Evolutionary conservation across 371 early-diverging fungal genomes (phyloP).

Genomic region (Chytridium lagenaria): DNA sequence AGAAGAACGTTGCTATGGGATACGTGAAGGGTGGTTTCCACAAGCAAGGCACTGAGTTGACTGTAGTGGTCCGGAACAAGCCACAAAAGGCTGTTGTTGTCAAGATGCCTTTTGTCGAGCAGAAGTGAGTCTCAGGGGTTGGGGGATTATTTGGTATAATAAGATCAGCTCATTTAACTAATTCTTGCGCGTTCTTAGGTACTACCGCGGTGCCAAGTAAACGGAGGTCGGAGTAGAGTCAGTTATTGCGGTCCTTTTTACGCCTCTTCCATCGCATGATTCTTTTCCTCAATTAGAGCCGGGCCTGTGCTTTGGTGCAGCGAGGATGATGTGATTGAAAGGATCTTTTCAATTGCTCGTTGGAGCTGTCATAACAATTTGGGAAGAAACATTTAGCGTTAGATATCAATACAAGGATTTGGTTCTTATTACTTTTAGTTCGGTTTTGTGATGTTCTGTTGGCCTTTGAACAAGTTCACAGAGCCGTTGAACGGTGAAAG

Average conservation of each 20-base stretch:
- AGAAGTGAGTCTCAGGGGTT: constrained; percentile 29
- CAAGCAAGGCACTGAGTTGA: constrained; percentile 85
- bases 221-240: background rate
- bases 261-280: background rate
- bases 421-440: background rate
- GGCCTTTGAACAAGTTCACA: constrained; percentile 22
- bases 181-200: background rate
- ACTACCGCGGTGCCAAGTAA: constrained; percentile 10
- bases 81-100: constrained; percentile 80
- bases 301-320: background rate
- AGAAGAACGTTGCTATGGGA: constrained; percentile 97
- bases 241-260: too few species aligned
- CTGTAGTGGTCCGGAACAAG: constrained; percentile 88
- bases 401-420: background rate
- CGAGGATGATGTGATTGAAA: constrained; percentile 7
- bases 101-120: constrained; percentile 94
- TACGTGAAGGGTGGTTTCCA: constrained; percentile 87
- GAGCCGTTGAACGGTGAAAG: constrained; percentile 24
- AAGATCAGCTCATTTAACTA: too few species aligned
- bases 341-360: constrained; percentile 20
- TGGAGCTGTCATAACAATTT: constrained; percentile 4
- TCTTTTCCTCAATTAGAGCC: background rate
- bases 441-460: constrained; percentile 13
- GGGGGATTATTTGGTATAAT: too few species aligned
- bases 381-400: too few species aligned